Evolutionary conservation across 108 stramenopile genomes (phyloP).

Genomic region (Licmophora abbreviata): DNA sequence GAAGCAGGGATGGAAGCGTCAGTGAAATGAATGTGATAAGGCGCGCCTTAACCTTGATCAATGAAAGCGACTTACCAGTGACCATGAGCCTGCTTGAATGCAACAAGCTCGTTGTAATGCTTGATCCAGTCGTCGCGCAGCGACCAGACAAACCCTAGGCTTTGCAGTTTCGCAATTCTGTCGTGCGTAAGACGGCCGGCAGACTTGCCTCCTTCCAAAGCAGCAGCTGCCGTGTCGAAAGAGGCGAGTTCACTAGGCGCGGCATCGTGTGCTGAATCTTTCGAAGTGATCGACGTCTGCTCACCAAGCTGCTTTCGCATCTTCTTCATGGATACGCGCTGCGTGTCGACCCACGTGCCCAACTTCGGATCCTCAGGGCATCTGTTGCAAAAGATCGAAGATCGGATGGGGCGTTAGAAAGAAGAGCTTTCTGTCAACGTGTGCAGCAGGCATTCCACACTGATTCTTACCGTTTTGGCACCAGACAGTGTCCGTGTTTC

Average conservation of each 20-base stretch:
- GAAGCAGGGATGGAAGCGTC: no score
- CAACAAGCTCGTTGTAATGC: slow-evolving; percentile 31
- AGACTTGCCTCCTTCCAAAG: background rate
- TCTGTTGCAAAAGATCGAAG: no score
- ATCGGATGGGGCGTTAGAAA: no score
- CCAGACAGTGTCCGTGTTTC: slow-evolving; percentile 42
- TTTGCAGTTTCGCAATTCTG: slow-evolving; percentile 45
- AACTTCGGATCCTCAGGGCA: slow-evolving; percentile 24
- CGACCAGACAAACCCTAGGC: slow-evolving; percentile 67
- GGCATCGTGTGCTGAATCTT: background rate
- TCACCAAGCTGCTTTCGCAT: slow-evolving; percentile 24
- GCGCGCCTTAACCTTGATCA: no score
- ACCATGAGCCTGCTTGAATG: slow-evolving; percentile 32
- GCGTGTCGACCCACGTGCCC: slow-evolving; percentile 37
- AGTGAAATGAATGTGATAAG: no score
- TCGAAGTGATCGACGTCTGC: background rate
- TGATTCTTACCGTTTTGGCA: slow-evolving; percentile 57
- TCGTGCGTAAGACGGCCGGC: slow-evolving; percentile 44
- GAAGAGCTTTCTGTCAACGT: background rate
- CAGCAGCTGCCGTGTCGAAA: background rate
- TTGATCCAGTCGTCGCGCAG: slow-evolving; percentile 51
- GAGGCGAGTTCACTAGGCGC: background rate
- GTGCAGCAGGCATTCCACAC: background rate
- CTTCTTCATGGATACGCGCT: slow-evolving; percentile 42
- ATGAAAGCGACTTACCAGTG: no score